Conservation (phyloP, 179 eudicot species). For the Dionaea muscipula region DNA sequence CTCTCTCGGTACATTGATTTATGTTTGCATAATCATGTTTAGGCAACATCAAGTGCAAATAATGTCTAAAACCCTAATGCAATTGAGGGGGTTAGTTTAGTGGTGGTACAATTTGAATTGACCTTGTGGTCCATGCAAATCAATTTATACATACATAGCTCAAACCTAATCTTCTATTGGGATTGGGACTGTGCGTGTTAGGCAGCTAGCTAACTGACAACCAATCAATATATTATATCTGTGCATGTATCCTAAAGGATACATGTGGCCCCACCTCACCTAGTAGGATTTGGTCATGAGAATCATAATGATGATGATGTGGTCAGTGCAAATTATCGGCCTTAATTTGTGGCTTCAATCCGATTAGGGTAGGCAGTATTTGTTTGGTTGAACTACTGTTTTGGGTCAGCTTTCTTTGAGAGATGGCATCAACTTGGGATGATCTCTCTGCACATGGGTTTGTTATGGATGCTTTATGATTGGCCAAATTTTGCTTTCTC, state of each 20-base stretch:
- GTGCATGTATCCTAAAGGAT: too few relatives aligned
- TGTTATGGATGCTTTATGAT: constrained; percentile 1
- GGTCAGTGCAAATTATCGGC: constrained; percentile 17
- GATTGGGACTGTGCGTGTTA: too few relatives aligned
- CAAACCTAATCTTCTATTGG: too few relatives aligned
- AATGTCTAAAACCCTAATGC: too few relatives aligned
- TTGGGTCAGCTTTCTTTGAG: constrained; percentile 13
- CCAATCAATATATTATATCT: too few relatives aligned
- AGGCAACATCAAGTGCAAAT: too few relatives aligned
- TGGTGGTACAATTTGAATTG: constrained; percentile 8
- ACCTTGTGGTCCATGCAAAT: constrained; percentile 8
- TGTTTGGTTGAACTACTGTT: constrained; percentile 7
- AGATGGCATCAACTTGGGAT: constrained; percentile 15
- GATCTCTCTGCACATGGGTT: constrained; percentile 23
- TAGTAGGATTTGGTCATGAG: too few relatives aligned
- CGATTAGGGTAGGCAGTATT: constrained; percentile 6
- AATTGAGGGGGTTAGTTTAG: constrained; percentile 8
- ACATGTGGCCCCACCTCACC: too few relatives aligned
- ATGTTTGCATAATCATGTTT: too few relatives aligned
- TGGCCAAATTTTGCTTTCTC: not conserved
- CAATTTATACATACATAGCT: too few relatives aligned
- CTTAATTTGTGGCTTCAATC: constrained; percentile 15
- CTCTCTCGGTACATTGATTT: too few relatives aligned
- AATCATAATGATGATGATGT: constrained; percentile 3
- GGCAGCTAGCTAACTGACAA: too few relatives aligned